Evolutionary conservation across 768 basidiomycete genomes (phyloP).

Genomic region (Boletus coccyginus): DNA sequence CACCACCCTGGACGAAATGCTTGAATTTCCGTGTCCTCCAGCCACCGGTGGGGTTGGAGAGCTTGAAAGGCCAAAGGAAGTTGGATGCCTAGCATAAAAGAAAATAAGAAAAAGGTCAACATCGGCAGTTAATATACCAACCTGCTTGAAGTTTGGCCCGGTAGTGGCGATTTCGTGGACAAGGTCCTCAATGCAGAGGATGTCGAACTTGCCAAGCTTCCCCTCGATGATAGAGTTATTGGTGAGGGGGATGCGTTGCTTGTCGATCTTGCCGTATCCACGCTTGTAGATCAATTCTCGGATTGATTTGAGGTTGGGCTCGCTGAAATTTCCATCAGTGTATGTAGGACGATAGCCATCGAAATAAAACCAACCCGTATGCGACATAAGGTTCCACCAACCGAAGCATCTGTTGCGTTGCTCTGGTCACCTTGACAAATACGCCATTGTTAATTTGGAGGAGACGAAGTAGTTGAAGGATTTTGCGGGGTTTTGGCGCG

Average conservation of each 20-base stretch:
- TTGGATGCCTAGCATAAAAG: conserved; percentile 61
- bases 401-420: conserved; percentile 97
- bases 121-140: conserved; percentile 31
- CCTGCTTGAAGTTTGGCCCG: conserved; percentile 99
- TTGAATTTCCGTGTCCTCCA: conserved; percentile 99
- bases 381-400: conserved; percentile 97
- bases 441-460: conserved; percentile 99
- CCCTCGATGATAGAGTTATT: conserved; percentile 94
- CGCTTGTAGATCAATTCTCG: conserved; percentile 99
- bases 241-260: conserved; percentile 93
- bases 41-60: conserved; percentile 98
- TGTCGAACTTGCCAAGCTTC: conserved; percentile 87
- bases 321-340: conserved; percentile 44
- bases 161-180: conserved; percentile 94
- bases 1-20: conserved; percentile 94
- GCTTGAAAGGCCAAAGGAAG: conserved; percentile 99
- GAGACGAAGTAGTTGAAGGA: conserved; percentile 95
- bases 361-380: conserved; percentile 68
- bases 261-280: conserved; percentile 97
- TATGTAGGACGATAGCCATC: not conserved
- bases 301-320: conserved; percentile 94
- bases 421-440: conserved; percentile 95
- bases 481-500: conserved; percentile 99
- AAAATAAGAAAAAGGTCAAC: not conserved
- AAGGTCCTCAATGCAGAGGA: conserved; percentile 95